Base-by-base conservation (phyloP, 2,329 filamentous ascomycete species). In the Emmonsia crescens region DNA sequence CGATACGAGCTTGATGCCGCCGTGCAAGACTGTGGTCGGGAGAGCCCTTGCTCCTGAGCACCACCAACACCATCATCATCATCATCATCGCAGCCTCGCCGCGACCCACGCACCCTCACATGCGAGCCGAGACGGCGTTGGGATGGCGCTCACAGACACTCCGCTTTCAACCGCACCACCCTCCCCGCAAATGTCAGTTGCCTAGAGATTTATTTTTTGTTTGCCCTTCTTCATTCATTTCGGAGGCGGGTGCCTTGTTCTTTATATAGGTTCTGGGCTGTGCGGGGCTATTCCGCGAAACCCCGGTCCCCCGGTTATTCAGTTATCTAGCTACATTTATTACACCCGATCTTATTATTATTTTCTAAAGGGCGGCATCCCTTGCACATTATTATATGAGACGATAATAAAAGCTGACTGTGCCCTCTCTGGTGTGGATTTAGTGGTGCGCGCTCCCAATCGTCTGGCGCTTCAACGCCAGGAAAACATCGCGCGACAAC, bases 401-500 rank as follows among this genome's bases (percentile, higher is more conserved):
- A 3, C 6, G 49, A n/a, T 16, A 36, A 21, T 21, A 57, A 16
- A 31, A 38, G 27, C 55, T 57, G 21, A 57, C 52, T 14, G 16
- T 40, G 31, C 0, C 10, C 12, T 1, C 2, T 31, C 5, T 42
- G n/a, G 38, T n/a, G 12, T 29, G 36, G 29, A 29, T 62, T 65
- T 68, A 90, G 88, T 68, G 83, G 83, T 57, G 85, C 88, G 1
- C 74, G 86, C 64, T 80, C 88, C 70, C 87, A 89, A 70, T 89
- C 87, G 69, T 94, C 90, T 12, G 88, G 88, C 62, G 82, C 81
- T 58, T 85, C 86, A 31, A 96, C 92, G 5, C 91, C 92, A 33
- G 83, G 91, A 57, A 85, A 88, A 66, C 83, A 87, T 27, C 91
- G 95, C 75, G 91, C 94, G 10, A 97, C 94, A 19, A 96, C 94